Evolutionary conservation across 2,329 filamentous ascomycete genomes (phyloP).

Genomic region (Alternaria panax): DNA sequence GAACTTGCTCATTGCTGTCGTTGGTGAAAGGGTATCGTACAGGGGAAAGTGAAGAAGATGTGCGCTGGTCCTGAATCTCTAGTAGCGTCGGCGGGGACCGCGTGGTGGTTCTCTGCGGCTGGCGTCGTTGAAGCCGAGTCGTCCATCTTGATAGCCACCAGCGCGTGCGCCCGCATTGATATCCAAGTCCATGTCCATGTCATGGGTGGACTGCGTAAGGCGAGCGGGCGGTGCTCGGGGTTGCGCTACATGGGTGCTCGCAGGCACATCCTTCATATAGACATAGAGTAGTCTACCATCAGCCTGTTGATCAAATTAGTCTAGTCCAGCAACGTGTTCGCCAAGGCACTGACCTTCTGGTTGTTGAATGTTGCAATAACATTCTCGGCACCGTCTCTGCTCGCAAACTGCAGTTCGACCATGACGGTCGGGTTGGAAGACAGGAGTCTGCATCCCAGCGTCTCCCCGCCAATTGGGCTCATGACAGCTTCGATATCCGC

Average conservation of each 20-base stretch:
- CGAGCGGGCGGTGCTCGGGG: slow-evolving; percentile 32
- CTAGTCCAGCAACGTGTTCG: neutral
- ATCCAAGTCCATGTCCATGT: slow-evolving; percentile 58
- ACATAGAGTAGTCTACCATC: slow-evolving; percentile 78
- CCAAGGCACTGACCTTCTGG: slow-evolving; percentile 68
- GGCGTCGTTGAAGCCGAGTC: slow-evolving; percentile 52
- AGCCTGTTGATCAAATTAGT: slow-evolving; percentile 62
- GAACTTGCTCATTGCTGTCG: slow-evolving; percentile 10
- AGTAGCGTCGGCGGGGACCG: slow-evolving; percentile 46
- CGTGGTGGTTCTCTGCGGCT: slow-evolving; percentile 38
- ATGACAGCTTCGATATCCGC: slow-evolving; percentile 85
- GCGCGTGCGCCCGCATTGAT: slow-evolving; percentile 34
- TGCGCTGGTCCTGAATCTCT: slow-evolving; percentile 6
- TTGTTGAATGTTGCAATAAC: slow-evolving; percentile 80
- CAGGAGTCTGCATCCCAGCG: slow-evolving; percentile 72
- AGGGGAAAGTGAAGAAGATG: slow-evolving; percentile 19
- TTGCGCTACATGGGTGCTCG: slow-evolving; percentile 41
- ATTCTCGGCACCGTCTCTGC: slow-evolving; percentile 74
- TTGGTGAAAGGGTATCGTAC: slow-evolving; percentile 38
- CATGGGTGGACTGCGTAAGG: slow-evolving; percentile 39
- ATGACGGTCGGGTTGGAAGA: slow-evolving; percentile 75
- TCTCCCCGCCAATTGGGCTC: slow-evolving; percentile 71
- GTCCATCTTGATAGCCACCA: slow-evolving; percentile 53
- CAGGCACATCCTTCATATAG: slow-evolving; percentile 66
- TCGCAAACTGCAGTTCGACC: slow-evolving; percentile 78